Evolutionary conservation across 169 alveolate species (phyloP).

Genomic region (Cryptosporidium felis): DNA sequence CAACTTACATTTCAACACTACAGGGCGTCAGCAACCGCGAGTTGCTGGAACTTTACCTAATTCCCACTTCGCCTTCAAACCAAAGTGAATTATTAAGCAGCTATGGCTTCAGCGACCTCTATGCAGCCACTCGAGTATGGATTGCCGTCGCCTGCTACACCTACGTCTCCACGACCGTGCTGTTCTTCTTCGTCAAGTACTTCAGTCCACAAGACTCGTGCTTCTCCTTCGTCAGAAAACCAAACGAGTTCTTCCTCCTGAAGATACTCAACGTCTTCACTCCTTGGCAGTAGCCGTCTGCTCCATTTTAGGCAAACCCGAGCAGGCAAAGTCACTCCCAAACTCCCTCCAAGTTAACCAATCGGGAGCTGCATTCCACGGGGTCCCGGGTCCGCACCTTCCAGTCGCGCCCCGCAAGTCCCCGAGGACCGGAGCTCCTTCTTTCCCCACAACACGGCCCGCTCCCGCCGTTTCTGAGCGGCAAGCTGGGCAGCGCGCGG

Average conservation of each 20-base stretch:
- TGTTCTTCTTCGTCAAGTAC: slow-evolving; percentile 34
- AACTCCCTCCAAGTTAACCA: too few relatives aligned
- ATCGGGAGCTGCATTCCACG: too few relatives aligned
- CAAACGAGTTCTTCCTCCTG: slow-evolving; percentile 35
- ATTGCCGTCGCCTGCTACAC: slow-evolving; percentile 40
- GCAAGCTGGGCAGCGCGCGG: too few relatives aligned
- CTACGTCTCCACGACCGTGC: slow-evolving; percentile 42
- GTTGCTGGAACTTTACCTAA: slow-evolving; percentile 27
- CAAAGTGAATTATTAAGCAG: slow-evolving; percentile 54
- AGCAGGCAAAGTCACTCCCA: too few relatives aligned
- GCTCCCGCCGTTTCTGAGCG: too few relatives aligned
- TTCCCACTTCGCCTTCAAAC: slow-evolving; percentile 38
- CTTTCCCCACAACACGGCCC: too few relatives aligned
- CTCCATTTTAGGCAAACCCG: too few relatives aligned
- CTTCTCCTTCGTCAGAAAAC: slow-evolving; percentile 56
- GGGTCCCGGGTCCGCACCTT: too few relatives aligned
- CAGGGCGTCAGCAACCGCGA: slow-evolving; percentile 39
- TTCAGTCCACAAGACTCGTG: slow-evolving; percentile 66
- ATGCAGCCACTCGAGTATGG: slow-evolving; percentile 55
- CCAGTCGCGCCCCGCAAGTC: too few relatives aligned
- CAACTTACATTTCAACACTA: slow-evolving; percentile 55
- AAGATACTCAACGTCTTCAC: slow-evolving; percentile 41
- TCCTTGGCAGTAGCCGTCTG: slow-evolving; percentile 69
- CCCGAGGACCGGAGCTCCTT: too few relatives aligned
- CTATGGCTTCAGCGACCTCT: slow-evolving; percentile 61